These are phyloP conservation scores for Coemansia sp. DNA, from an alignment of 192 early-diverging fungal genomes.

Conservation along the genomic window DNA sequence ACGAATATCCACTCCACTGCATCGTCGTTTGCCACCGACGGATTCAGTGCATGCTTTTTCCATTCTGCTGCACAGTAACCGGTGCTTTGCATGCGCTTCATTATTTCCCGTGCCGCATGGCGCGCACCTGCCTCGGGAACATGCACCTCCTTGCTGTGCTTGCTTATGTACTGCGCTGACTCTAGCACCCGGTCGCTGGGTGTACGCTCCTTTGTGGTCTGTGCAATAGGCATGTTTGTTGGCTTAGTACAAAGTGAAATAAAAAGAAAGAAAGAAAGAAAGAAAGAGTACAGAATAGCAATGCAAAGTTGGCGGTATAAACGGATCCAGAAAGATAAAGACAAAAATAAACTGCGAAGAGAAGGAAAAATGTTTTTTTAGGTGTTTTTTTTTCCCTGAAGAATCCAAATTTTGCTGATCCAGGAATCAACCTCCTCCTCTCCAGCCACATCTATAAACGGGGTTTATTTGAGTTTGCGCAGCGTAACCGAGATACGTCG, in stretches of 20 bases:
- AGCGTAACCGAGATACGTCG: constrained; percentile 41
- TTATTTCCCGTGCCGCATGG: constrained; percentile 59
- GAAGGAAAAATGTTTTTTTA: not conserved
- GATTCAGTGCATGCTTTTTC: constrained; percentile 65
- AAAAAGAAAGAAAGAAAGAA: not conserved
- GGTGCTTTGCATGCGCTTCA: constrained; percentile 60
- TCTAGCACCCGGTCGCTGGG: constrained; percentile 28
- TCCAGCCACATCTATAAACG: too few species aligned
- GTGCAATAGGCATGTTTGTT: constrained; percentile 25
- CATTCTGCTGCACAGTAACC: constrained; percentile 63
- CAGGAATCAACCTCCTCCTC: too few species aligned
- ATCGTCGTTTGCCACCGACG: constrained; percentile 56
- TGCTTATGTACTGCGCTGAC: constrained; percentile 38
- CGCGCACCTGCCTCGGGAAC: constrained; percentile 58
- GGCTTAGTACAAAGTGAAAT: not conserved
- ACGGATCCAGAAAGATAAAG: not conserved
- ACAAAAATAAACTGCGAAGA: constrained; percentile 1
- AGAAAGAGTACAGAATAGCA: not conserved
- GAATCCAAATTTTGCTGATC: too few species aligned
- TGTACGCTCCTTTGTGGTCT: not conserved
- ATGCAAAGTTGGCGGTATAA: too few species aligned
- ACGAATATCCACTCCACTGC: constrained; percentile 82
- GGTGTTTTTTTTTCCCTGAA: constrained; percentile 9
- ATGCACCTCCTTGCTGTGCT: constrained; percentile 62
- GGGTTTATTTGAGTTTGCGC: constrained; percentile 18